phyloP scores from a whole-genome alignment of 192 early-diverging fungal genomes.

The Podila verticillata region DNA sequence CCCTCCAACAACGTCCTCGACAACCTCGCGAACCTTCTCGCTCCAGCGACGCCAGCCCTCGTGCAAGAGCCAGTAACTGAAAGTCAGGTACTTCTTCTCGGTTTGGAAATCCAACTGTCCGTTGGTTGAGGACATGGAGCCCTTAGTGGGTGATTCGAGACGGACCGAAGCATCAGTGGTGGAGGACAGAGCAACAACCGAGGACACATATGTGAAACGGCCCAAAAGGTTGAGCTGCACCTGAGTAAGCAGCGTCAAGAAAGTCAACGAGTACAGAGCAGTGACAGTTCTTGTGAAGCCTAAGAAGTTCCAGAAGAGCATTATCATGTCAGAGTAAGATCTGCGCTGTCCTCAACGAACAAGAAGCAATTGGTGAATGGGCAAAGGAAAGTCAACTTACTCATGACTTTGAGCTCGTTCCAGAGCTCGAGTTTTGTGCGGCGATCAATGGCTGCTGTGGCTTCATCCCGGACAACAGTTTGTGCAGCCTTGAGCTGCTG shows the following conservation, averaged over 20 bases:
- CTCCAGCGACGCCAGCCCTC: constrained; percentile 83
- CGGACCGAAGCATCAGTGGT: constrained; percentile 60
- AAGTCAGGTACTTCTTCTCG: constrained; percentile 89
- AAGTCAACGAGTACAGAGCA: constrained; percentile 85
- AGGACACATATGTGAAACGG: constrained; percentile 86
- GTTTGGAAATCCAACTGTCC: constrained; percentile 59
- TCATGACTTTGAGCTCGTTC: constrained; percentile 89
- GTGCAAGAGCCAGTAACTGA: constrained; percentile 93
- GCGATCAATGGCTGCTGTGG: constrained; percentile 28
- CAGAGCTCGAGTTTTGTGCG: constrained; percentile 80
- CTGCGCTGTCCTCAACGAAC: not conserved
- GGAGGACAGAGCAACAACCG: constrained; percentile 66
- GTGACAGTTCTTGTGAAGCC: constrained; percentile 90
- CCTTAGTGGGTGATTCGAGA: constrained; percentile 38
- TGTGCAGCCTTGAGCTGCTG: not conserved
- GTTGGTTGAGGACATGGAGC: constrained; percentile 25
- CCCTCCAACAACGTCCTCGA: constrained; percentile 70
- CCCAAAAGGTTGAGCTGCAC: constrained; percentile 93
- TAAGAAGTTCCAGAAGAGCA: constrained; percentile 14
- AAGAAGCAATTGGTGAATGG: not conserved
- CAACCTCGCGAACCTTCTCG: constrained; percentile 71
- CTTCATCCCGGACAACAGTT: constrained; percentile 12
- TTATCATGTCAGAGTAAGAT: too few relatives aligned
- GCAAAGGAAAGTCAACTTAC: constrained; percentile 52
- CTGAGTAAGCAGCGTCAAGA: constrained; percentile 86